phyloP scores from a whole-genome alignment of 148 eudicot species.

The Cornus controversa region DNA sequence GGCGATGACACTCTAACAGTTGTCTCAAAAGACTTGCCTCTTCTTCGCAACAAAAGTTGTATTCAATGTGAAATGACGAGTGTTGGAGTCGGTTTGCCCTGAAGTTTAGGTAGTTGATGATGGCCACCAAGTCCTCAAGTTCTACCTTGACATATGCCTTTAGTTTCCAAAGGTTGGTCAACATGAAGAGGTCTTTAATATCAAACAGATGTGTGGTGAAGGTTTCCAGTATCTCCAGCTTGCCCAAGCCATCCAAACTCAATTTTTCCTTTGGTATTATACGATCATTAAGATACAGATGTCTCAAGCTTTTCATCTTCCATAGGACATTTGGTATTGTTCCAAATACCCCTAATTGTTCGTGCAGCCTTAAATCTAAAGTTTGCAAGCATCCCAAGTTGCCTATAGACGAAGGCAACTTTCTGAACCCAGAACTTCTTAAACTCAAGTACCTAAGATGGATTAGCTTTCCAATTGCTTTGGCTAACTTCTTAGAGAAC shows the following conservation, averaged over 20 bases:
- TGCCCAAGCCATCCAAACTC: too few species aligned
- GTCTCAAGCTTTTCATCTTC: constrained; percentile 7
- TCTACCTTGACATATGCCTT: background rate
- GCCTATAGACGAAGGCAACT: background rate
- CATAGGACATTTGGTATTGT: constrained; percentile 10
- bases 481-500: background rate
- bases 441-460: constrained; percentile 17
- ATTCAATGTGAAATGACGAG: background rate
- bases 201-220: background rate
- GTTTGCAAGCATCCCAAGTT: constrained; percentile 19
- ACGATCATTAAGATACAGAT: constrained; percentile 12
- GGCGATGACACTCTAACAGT: constrained; percentile 2
- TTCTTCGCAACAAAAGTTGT: background rate
- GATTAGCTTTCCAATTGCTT: constrained; percentile 1
- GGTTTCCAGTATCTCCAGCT: too few species aligned
- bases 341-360: background rate
- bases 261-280: too few species aligned
- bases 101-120: background rate
- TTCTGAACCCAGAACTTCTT: background rate
- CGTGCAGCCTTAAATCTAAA: background rate
- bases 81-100: background rate
- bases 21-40: background rate
- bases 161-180: constrained; percentile 10
- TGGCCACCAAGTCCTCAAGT: background rate
- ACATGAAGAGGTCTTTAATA: background rate